Conservation (phyloP, 2,329 filamentous ascomycete genomes). For the Dactylella cylindrospora region DNA sequence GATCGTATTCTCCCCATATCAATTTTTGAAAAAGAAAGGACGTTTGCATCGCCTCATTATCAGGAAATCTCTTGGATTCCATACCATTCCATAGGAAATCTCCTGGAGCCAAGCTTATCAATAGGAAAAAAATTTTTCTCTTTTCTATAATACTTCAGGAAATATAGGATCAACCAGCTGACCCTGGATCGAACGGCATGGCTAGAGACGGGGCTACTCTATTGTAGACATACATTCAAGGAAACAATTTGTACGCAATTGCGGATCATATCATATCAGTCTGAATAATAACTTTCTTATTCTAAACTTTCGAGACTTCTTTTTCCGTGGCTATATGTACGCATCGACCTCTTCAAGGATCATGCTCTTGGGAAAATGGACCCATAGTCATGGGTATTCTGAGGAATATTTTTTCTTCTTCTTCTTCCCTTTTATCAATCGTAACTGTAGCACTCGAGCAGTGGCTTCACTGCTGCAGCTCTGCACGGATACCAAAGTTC, state of each 20-base stretch:
- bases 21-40: constrained; percentile 19
- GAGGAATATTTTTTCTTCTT: constrained; percentile 8
- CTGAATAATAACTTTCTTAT: constrained; percentile 23
- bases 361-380: constrained; percentile 24
- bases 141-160: constrained; percentile 12
- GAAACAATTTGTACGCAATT: too few relatives aligned
- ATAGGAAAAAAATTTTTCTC: too few relatives aligned
- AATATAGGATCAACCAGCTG: constrained; percentile 23
- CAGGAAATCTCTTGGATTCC: too few relatives aligned
- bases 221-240: constrained; percentile 22
- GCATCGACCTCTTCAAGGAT: constrained; percentile 29
- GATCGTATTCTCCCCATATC: constrained; percentile 12
- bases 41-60: too few relatives aligned
- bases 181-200: constrained; percentile 14
- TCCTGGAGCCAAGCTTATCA: too few relatives aligned
- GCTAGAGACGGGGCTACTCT: constrained; percentile 6
- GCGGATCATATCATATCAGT: constrained; percentile 18
- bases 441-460: constrained; percentile 8
- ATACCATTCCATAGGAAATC: too few relatives aligned
- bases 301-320: constrained; percentile 3
- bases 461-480: constrained; percentile 5
- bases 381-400: background rate
- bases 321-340: constrained; percentile 31
- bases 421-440: constrained; percentile 8
- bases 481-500: constrained; percentile 20